Base-by-base conservation (phyloP, 2,329 filamentous ascomycete species). In the Hyphodiscus sp. region DNA sequence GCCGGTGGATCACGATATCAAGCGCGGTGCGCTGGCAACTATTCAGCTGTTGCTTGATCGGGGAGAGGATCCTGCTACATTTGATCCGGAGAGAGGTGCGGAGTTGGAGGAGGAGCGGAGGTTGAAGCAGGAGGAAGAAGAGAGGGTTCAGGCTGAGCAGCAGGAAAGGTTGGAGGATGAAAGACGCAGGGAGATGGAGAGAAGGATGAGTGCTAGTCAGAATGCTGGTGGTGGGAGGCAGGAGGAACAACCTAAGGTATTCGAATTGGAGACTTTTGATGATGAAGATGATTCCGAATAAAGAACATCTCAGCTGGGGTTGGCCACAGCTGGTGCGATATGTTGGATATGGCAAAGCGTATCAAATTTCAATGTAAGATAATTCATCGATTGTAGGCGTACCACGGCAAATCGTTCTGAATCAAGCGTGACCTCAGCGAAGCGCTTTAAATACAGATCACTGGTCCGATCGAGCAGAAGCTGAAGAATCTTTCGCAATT, bases 1-100 rank as follows among this genome's bases (percentile, higher is more conserved):
- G 89, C 89, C 89, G 0, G 75, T 74, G 26, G 83, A 89, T 58
- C 81, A 85, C 30, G 79, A 82, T 55, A 88, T 94, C 58, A 79
- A 82, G 30, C 73, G 74, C 16, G 88, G 89, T 38, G 83, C 83
- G 1, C 74, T 95, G 43, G 85, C 83, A 0, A 73, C 75, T 9
- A 78, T 82, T 45, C 83, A 90, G 63, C 71, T 76, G 20, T 76
- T 89, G 57, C 60, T 78, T 64, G 81, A 85, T 60, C 82, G 82
- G 1, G 75, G 69, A 51, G 70, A 72, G 50, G 41, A 50, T 19
- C 33, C 20, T 16, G 45, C 45, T 2, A 38, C 33, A 10, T 38
- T 38, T 38, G 33, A 38, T 38, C 33, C 33, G 11, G 33, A 38
- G 33, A 13, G 33, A n/a, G 65, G 59, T 26, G 67, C 60, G 9